These are phyloP conservation scores for Pilaira anomala DNA, from an alignment of 192 early-diverging fungal species.

Conservation along the genomic window DNA sequence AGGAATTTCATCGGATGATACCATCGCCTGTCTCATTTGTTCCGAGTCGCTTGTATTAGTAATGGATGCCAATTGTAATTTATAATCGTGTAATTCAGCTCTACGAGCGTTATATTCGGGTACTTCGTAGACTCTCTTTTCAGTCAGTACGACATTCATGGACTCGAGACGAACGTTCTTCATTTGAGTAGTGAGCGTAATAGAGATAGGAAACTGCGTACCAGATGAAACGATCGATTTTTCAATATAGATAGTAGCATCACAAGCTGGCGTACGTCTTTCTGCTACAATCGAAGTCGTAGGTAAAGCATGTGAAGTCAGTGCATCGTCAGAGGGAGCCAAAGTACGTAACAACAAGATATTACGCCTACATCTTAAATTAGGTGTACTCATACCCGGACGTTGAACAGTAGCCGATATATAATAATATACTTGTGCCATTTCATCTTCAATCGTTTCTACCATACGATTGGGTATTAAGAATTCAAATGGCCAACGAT, in stretches of 20 bases:
- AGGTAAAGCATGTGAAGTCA: conserved; percentile 20
- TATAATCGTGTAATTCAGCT: conserved; percentile 18
- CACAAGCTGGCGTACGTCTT: conserved; percentile 13
- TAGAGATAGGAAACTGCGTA: conserved; percentile 25
- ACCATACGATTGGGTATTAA: conserved; percentile 27
- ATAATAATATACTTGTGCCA: conserved; percentile 25
- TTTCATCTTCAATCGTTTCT: conserved; percentile 37
- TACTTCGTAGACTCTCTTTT: conserved; percentile 28
- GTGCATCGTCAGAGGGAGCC: conserved; percentile 12
- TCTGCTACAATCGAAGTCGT: conserved; percentile 25
- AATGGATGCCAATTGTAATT: conserved; percentile 14
- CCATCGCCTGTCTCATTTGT: neutral
- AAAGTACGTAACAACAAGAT: conserved; percentile 29
- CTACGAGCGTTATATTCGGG: conserved; percentile 29
- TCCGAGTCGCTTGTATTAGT: conserved; percentile 8
- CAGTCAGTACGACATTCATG: conserved; percentile 18
- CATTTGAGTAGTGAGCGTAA: conserved; percentile 14
- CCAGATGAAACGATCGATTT: conserved; percentile 32
- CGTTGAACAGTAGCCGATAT: conserved; percentile 26
- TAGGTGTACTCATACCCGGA: neutral
- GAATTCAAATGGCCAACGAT: conserved; percentile 32
- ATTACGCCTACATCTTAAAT: conserved; percentile 21
- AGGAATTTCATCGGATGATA: neutral
- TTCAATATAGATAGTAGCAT: conserved; percentile 27
- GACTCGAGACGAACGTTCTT: conserved; percentile 29